Percentiles rank a stretch among this genome's conserved stretches.
Conservation (phyloP, 2,329 filamentous ascomycete species). For the Fusarium siculi region DNA sequence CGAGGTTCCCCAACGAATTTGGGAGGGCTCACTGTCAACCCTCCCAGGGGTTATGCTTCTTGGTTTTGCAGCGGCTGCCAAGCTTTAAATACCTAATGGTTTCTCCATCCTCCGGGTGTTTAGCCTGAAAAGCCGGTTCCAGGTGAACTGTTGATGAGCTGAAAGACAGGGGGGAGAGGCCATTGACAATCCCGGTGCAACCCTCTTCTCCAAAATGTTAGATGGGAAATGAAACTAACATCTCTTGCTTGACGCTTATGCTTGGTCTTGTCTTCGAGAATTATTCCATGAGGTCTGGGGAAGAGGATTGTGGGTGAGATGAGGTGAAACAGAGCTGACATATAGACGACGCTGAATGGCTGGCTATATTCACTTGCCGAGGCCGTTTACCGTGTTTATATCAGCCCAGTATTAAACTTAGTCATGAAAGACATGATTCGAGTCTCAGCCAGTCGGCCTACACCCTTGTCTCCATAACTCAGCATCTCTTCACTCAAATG, state of each 20-base stretch:
- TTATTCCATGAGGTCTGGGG: background rate
- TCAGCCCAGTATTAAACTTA: background rate
- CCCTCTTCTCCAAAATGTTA: background rate
- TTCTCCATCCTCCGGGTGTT: background rate
- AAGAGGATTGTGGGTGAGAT: background rate
- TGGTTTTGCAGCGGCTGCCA: background rate
- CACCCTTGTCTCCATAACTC: background rate
- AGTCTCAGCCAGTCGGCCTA: background rate
- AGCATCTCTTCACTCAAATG: background rate
- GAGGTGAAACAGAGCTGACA: background rate
- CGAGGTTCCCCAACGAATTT: slow-evolving; percentile 3
- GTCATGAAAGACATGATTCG: background rate
- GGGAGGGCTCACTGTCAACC: slow-evolving; percentile 28
- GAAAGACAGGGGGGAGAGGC: background rate
- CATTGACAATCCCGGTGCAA: background rate
- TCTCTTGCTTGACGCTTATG: background rate
- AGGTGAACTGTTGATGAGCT: slow-evolving; percentile 20
- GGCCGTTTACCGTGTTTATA: background rate
- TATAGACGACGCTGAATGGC: background rate
- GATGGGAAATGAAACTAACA: background rate
- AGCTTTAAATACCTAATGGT: background rate
- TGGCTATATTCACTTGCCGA: slow-evolving; percentile 1
- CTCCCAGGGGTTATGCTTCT: background rate
- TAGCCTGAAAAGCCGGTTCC: slow-evolving; percentile 26
- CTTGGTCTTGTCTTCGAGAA: slow-evolving; percentile 5